Evolutionary conservation across 495 filamentous ascomycete genomes (phyloP).

Genomic region (Pyrenula aspistea): DNA sequence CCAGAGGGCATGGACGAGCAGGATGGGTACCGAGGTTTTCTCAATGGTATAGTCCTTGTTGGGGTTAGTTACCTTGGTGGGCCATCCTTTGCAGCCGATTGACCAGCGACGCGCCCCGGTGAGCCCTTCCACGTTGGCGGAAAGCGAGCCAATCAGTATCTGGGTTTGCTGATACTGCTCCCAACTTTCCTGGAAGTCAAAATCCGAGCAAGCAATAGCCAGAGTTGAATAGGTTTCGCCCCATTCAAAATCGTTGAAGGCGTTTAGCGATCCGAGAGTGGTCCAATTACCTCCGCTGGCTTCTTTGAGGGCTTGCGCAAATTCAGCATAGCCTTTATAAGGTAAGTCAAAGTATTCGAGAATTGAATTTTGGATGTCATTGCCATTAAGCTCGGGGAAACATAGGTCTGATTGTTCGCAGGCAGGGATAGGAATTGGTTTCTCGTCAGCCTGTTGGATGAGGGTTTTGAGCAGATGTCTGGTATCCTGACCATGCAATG

Average conservation of each 20-base stretch:
- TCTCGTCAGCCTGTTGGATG: slow-evolving; percentile 10
- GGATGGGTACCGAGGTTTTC: slow-evolving; percentile 10
- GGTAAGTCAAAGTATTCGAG: slow-evolving; percentile 4
- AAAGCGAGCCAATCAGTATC: too few relatives aligned
- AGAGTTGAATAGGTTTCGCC: slow-evolving; percentile 11
- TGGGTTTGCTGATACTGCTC: too few relatives aligned
- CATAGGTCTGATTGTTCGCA: slow-evolving; percentile 16
- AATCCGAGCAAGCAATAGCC: slow-evolving; percentile 16
- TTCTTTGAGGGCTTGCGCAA: too few relatives aligned
- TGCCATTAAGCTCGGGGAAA: slow-evolving; percentile 6
- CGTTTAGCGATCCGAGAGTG: slow-evolving; percentile 9
- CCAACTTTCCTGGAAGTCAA: too few relatives aligned
- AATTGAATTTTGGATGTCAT: slow-evolving; percentile 5
- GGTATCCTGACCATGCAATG: slow-evolving; percentile 15
- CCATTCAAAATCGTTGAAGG: slow-evolving; percentile 11
- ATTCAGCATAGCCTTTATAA: too few relatives aligned
- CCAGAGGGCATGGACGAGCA: slow-evolving; percentile 21
- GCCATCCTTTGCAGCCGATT: slow-evolving; percentile 22
- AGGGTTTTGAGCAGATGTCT: slow-evolving; percentile 13
- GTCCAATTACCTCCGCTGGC: slow-evolving; percentile 9
- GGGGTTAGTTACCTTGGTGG: slow-evolving; percentile 18
- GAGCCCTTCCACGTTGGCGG: slow-evolving; percentile 21
- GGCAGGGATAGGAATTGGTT: slow-evolving; percentile 19
- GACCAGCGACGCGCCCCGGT: slow-evolving; percentile 7
- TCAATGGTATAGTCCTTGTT: slow-evolving; percentile 3